Conservation (phyloP, 2,329 filamentous ascomycete species). For the Didymella sp. region DNA sequence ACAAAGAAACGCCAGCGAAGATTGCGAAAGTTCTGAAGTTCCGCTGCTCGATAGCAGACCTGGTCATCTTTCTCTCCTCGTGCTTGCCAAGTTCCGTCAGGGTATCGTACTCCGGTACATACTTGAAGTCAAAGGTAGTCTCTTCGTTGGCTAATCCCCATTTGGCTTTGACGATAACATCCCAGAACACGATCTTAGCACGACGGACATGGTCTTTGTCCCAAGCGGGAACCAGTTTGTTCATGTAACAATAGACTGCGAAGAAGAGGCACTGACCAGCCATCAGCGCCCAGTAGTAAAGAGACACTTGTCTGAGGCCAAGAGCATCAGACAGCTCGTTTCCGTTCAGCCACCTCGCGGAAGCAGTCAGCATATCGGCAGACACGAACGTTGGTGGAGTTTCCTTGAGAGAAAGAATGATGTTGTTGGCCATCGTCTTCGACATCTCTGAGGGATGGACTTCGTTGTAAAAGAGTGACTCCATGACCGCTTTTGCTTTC, state of each 20-base stretch:
- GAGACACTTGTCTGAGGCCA: constrained; percentile 62
- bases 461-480: constrained; percentile 70
- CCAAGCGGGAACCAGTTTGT: constrained; percentile 58
- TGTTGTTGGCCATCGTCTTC: constrained; percentile 73
- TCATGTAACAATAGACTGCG: constrained; percentile 61
- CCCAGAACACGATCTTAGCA: constrained; percentile 62
- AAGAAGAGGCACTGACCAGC: constrained; percentile 72
- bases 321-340: constrained; percentile 66
- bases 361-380: constrained; percentile 70
- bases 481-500: constrained; percentile 68
- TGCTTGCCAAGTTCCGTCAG: constrained; percentile 57
- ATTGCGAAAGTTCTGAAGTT: constrained; percentile 57
- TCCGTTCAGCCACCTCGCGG: constrained; percentile 74
- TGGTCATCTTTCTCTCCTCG: constrained; percentile 48
- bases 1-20: constrained; percentile 46
- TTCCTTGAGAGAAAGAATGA: constrained; percentile 71
- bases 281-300: constrained; percentile 67
- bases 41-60: constrained; percentile 54
- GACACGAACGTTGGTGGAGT: constrained; percentile 71
- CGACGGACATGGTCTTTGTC: constrained; percentile 62
- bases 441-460: constrained; percentile 69
- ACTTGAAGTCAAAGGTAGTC: constrained; percentile 74
- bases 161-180: constrained; percentile 68
- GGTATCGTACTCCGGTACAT: constrained; percentile 64
- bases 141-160: constrained; percentile 67